phyloP scores from a whole-genome alignment of 176 grass and related monocot genomes.

The Alopecurus myosuroides region DNA sequence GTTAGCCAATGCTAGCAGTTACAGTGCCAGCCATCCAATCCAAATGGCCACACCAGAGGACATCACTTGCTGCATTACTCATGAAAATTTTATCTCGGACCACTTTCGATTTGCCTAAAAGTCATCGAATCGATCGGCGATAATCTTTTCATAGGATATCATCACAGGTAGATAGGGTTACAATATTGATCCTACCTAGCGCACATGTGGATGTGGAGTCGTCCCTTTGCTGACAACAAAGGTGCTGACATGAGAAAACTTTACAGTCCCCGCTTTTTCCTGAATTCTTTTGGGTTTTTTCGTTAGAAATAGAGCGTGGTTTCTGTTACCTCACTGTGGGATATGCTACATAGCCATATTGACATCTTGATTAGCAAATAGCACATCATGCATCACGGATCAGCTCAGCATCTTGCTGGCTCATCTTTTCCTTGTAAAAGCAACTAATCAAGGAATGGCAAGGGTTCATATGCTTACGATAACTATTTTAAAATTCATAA shows the following conservation, averaged over 20 bases:
- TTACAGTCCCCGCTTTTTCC: background rate
- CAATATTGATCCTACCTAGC: background rate
- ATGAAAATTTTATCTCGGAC: background rate
- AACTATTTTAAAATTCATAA: too few species aligned
- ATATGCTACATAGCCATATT: background rate
- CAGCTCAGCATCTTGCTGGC: background rate
- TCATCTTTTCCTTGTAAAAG: background rate
- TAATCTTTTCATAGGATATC: background rate
- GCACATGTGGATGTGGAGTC: background rate
- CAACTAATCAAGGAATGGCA: background rate
- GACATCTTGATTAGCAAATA: background rate
- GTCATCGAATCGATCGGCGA: background rate
- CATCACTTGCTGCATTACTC: background rate
- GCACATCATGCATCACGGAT: background rate
- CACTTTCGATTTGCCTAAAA: background rate
- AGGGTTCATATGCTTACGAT: too few species aligned
- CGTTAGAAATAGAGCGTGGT: background rate
- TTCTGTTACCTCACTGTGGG: background rate
- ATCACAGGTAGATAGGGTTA: background rate
- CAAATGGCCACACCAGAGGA: conserved; percentile 25
- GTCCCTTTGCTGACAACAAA: background rate
- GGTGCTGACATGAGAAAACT: background rate
- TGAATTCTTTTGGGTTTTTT: background rate
- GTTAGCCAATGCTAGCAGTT: conserved; percentile 7
- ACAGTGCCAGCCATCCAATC: conserved; percentile 9